Evolutionary conservation across 2,329 filamentous ascomycete species (phyloP).

Genomic region (Ophiostoma sp.): DNA sequence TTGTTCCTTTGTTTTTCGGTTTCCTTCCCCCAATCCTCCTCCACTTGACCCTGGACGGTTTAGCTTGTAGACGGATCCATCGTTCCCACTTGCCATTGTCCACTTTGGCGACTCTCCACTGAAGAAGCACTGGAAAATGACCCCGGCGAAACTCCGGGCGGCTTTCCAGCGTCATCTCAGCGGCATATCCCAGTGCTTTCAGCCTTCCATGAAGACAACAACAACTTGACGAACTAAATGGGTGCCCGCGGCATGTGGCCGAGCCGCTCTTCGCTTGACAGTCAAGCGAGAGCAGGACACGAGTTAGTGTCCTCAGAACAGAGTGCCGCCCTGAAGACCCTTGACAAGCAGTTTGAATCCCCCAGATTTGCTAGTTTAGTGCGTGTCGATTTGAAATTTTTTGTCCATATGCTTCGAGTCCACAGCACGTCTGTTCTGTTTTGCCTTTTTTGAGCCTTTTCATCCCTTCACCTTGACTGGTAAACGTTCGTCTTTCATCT

Average conservation of each 20-base stretch:
- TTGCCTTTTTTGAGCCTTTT: background rate
- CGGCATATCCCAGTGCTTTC: background rate
- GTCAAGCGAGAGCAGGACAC: background rate
- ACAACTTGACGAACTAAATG: background rate
- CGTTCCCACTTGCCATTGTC: conserved; percentile 1
- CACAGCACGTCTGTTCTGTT: background rate
- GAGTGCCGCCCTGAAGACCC: background rate
- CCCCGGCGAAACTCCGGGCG: conserved; percentile 9
- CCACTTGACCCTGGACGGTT: background rate
- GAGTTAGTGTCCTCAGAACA: background rate
- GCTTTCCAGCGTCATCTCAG: background rate
- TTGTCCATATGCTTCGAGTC: background rate
- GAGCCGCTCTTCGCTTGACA: conserved; percentile 5
- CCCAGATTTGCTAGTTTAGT: conserved; percentile 8
- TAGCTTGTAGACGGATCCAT: background rate
- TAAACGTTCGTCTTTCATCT: no score
- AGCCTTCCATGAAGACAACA: background rate
- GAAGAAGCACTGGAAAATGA: background rate
- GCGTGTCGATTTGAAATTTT: background rate
- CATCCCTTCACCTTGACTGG: no score
- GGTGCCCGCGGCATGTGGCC: conserved; percentile 3
- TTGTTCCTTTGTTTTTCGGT: background rate
- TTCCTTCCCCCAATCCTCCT: background rate
- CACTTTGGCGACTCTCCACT: background rate
- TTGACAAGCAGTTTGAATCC: background rate